Conservation (phyloP, 202 grass and related monocot genomes). For the Panicum virgatum region DNA sequence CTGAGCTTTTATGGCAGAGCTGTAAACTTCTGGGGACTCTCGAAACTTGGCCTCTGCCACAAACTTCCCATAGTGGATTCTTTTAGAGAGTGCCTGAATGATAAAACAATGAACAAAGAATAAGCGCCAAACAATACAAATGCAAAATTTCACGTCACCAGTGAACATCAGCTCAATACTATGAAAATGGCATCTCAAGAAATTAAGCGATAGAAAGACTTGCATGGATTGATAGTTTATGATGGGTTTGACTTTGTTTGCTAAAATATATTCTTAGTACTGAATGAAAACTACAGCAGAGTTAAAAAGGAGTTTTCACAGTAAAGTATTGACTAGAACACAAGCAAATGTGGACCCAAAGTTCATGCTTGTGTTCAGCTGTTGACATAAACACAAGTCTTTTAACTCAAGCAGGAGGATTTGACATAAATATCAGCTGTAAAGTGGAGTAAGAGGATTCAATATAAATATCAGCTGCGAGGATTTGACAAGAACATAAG, state of each 20-base stretch:
- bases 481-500: slow-evolving; percentile 5
- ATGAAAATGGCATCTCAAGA: neutral
- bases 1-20: slow-evolving; percentile 66
- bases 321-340: neutral
- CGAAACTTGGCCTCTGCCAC: slow-evolving; percentile 94
- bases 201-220: slow-evolving; percentile 11
- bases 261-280: neutral
- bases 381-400: too few relatives aligned
- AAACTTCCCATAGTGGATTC: slow-evolving; percentile 98
- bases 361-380: neutral
- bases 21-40: slow-evolving; percentile 59
- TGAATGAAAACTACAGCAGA: slow-evolving; percentile 17
- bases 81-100: slow-evolving; percentile 82
- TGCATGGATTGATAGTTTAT: neutral
- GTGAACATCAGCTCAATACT: slow-evolving; percentile 9
- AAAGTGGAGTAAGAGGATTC: slow-evolving; percentile 6
- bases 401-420: too few relatives aligned
- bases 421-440: too few relatives aligned
- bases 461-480: slow-evolving; percentile 6
- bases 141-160: neutral
- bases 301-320: neutral
- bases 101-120: slow-evolving; percentile 15
- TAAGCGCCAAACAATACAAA: slow-evolving; percentile 17
- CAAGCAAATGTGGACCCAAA: neutral
- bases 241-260: neutral